Base-by-base conservation (phyloP, 1,284 basidiomycete genomes). In the Leccinum fallax region DNA sequence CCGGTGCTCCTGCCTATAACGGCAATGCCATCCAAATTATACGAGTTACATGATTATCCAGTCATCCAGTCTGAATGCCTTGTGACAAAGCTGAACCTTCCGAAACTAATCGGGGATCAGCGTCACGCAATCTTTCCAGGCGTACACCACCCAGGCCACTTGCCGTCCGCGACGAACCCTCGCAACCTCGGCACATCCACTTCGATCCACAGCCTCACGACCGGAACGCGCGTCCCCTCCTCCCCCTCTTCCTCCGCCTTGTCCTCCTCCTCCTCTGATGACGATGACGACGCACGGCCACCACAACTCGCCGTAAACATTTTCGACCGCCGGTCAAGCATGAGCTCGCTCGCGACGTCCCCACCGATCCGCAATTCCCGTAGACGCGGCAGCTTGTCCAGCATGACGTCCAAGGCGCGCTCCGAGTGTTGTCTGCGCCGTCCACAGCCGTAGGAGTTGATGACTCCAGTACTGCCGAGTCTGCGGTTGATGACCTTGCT, bases 341-440 rank as follows among this genome's bases (percentile, higher is more conserved):
- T 71, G 4, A 66, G 66, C 51, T 72, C 69, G 21, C 65, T 73
- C 54, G 69, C 69, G 5, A 71, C 69, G 40, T 73, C 69, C 4
- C 69, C 71, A 1, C 69, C 16, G 32, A 70, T 66, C 48, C 59
- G 54, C 1, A 73, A 43, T 30, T 68, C 68, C 15, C 34, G 36
- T 19, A 73, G 26, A 15, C 60, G 53, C 3, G 53, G 51, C 69
- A 70, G 69, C 59, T 57, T 68, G 57, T 64, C 63, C 15, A 70
- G 38, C 46, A 53, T 55, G 19, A 30, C 32, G 10, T 73, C 69
- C 51, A 71, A 9, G 15, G 71, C 69, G 16, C 65, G 56, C 53
- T 73, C 69, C 8, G 24, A 53, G 3, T 65, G 58, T 6, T 69
- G n/a, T 11, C 43, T 19, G 16, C 16, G 43, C 43, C 43, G n/a